Evolutionary conservation across 345 rosid species (phyloP), one percentile per base, ranked within the genome.

Genomic region (Salix caprea): DNA sequence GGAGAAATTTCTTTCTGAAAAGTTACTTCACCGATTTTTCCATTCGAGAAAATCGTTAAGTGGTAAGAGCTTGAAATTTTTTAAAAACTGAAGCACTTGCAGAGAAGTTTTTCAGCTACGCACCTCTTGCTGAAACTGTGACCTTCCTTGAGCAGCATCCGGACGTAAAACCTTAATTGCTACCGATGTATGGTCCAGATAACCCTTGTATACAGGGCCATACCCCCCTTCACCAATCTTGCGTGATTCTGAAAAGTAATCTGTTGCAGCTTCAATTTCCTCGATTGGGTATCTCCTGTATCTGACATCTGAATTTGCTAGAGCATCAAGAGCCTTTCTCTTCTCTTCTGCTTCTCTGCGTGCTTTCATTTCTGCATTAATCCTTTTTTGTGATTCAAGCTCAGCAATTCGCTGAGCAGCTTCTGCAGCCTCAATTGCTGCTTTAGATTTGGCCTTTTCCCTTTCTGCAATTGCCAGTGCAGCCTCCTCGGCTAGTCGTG

Each of bases 71-170:
- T n/a, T 58, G 62, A 58, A n/a, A n/a, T 9, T n/a, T 56, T n/a
- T n/a, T 4, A 1, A 9, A 2, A n/a, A n/a, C 11, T 9, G 62
- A 58, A 58, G 62, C 28, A n/a, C 13, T 6, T 3, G 14, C 10
- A 56, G 62, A 56, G 62, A 52, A 58, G 23, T n/a, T n/a, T 23
- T 32, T n/a, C 3, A 52, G 19, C 36, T 8, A 39, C 76, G n/a
- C 83, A 89, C 98, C 98, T 93, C 99, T 90, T 89, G 94, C 82
- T 89, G 94, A 84, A 95, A 95, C 88, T 95, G 98, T 9, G 97
- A 88, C 79, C 88, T 90, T 67, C 98, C 99, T 73, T 95, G 97
- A 67, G 94, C 91, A 67, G 96, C 99, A 83, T 93, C 98, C 2
- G 98, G 91, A 36, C 88, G 94, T 71, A 95, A 82, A 68, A 86